Base-by-base conservation (phyloP, 768 basidiomycete species). In the Cystofilobasidium capitatum region DNA sequence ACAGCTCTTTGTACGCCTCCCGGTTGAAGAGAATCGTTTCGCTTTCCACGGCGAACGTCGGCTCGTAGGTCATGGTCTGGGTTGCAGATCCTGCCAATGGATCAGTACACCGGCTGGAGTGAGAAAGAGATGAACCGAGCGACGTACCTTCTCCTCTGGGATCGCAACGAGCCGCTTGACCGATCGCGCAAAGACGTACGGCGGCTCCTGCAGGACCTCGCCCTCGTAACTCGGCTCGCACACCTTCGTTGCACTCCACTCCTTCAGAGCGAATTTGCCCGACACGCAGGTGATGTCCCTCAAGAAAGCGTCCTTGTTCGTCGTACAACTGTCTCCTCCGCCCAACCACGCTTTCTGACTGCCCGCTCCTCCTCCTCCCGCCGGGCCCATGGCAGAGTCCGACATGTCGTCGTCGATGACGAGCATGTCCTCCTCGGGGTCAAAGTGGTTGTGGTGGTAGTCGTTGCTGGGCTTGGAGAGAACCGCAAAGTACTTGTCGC, bases 121-220 rank as follows among this genome's bases (percentile, higher is more conserved):
- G 14, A n/a, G 54, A 42, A 20, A 9, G 39, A 49, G 5, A 1
- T 22, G 40, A 22, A 9, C 14, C 2, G 31, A 7, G 8, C 16
- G 26, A 17, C 49, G 37, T 17, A 62, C 66, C 26, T 35, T 57
- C 20, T 44, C 45, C n/a, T 68, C 66, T 13, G 61, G 35, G 0
- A 45, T 24, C 9, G 54, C 54, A 3, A 63, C 37, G 45, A 40
- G 62, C 24, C 66, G 24, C 42, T 58, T 55, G 29, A 55, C 14
- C 36, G 44, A 36, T 36, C 66, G 29, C 13, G 60, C 66, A 47
- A 68, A 68, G 4, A 44, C 47, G 42, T 68, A 68, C 1, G 57
- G 39, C 12, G 65, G 42, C 47, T 49, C 36, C 39, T 54, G 59
- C 4, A 42, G 17, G 13, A 67, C 60, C 5, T n/a, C 33, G 1